Evolutionary conservation across 176 grass and related monocot genomes (phyloP).

Genomic region (Avena insularis): DNA sequence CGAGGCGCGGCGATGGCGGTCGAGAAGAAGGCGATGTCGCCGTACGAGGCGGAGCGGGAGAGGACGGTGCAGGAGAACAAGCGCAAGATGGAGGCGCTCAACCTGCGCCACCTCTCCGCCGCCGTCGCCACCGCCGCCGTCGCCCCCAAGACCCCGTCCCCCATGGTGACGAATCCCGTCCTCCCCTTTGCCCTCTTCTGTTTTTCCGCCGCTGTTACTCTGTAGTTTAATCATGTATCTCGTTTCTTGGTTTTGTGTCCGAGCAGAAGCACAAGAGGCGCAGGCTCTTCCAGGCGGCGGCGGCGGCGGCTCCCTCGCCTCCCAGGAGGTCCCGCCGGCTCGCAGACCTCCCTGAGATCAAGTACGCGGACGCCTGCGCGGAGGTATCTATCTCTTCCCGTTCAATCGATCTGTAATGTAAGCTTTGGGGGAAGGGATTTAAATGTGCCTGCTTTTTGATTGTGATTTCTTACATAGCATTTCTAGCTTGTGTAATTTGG

Average conservation of each 20-base stretch:
- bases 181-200: too few species aligned
- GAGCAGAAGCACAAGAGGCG: conserved; percentile 77
- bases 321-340: conserved; percentile 74
- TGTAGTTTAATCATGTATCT: neutral
- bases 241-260: neutral
- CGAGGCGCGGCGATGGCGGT: conserved; percentile 34
- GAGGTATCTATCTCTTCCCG: conserved; percentile 47
- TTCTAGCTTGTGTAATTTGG: neutral
- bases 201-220: too few species aligned
- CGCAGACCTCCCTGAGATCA: conserved; percentile 58
- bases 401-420: neutral
- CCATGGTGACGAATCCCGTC: neutral
- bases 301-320: conserved; percentile 31
- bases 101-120: conserved; percentile 77
- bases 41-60: conserved; percentile 83
- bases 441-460: neutral
- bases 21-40: conserved; percentile 52
- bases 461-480: neutral
- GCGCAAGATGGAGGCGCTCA: conserved; percentile 95
- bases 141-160: conserved; percentile 73
- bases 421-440: neutral
- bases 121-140: conserved; percentile 33
- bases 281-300: conserved; percentile 51
- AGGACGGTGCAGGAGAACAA: conserved; percentile 93
- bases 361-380: conserved; percentile 41